Conservation (phyloP, 495 filamentous ascomycete genomes). For the Apodospora peruviana region DNA sequence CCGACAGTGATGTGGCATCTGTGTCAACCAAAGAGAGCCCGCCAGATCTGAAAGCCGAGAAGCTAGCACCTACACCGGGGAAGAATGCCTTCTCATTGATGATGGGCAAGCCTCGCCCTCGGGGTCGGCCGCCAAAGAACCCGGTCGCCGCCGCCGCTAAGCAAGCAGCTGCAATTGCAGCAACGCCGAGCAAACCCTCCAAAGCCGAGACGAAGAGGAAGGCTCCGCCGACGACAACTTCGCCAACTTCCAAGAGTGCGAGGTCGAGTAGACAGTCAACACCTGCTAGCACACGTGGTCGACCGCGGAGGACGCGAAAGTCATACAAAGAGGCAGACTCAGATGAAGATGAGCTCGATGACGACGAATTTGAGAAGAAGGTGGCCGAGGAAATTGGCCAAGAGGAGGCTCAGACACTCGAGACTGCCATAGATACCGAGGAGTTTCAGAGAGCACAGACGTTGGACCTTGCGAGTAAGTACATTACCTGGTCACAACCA, state of each 20-base stretch:
- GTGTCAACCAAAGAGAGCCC: constrained; percentile 8
- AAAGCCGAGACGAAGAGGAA: constrained; percentile 41
- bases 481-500: neutral
- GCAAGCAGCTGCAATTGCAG: neutral
- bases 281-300: constrained; percentile 50
- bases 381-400: constrained; percentile 55
- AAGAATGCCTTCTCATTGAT: constrained; percentile 43
- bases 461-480: constrained; percentile 71
- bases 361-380: constrained; percentile 66
- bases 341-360: constrained; percentile 68
- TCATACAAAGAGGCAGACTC: constrained; percentile 46
- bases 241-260: constrained; percentile 53
- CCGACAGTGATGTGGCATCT: constrained; percentile 2
- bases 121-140: constrained; percentile 14
- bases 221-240: constrained; percentile 23
- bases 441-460: constrained; percentile 66
- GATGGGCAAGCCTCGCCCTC: constrained; percentile 37
- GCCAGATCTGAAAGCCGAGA: constrained; percentile 6
- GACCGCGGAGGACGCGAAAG: constrained; percentile 32
- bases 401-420: constrained; percentile 49
- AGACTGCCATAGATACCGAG: constrained; percentile 39
- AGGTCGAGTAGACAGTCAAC: constrained; percentile 69
- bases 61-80: constrained; percentile 8
- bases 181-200: constrained; percentile 10
- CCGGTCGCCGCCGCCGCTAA: constrained; percentile 2